A percentile compares a stretch with the other conserved stretches of the same genome.
These are phyloP conservation scores for Rhizopus delemar DNA, from an alignment of 371 early-diverging fungal genomes.

Conservation along the genomic window DNA sequence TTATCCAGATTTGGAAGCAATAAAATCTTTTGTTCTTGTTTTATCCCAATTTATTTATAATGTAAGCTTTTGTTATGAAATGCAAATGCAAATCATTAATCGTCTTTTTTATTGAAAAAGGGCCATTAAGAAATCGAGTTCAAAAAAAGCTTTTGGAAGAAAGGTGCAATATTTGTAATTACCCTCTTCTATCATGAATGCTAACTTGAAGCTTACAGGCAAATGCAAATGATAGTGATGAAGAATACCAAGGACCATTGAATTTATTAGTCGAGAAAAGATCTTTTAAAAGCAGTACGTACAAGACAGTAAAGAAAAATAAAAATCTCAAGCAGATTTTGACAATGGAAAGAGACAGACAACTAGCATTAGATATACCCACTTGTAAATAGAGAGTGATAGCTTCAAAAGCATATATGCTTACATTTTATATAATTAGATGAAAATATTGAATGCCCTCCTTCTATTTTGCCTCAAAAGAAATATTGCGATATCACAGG, in stretches of 20 bases:
- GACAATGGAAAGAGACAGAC: constrained; percentile 66
- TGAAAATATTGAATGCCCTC: constrained; percentile 83
- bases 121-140: constrained; percentile 18
- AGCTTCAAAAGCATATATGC: background rate
- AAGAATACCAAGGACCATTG: constrained; percentile 31
- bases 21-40: background rate
- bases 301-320: constrained; percentile 67
- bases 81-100: background rate
- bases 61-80: background rate
- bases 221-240: constrained; percentile 18
- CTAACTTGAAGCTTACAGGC: background rate
- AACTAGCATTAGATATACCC: constrained; percentile 65
- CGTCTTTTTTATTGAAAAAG: constrained; percentile 1
- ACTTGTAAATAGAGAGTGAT: constrained; percentile 55
- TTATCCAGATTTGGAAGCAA: too few species aligned
- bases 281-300: constrained; percentile 73
- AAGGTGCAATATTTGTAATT: constrained; percentile 5
- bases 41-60: background rate
- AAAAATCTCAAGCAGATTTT: constrained; percentile 81
- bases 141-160: constrained; percentile 19
- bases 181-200: background rate
- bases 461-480: constrained; percentile 79
- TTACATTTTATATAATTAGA: constrained; percentile 39
- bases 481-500: constrained; percentile 94
- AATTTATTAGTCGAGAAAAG: constrained; percentile 39